Evolutionary conservation across 2,329 filamentous ascomycete species (phyloP).

Genomic region (Neoarthrinium moseri): DNA sequence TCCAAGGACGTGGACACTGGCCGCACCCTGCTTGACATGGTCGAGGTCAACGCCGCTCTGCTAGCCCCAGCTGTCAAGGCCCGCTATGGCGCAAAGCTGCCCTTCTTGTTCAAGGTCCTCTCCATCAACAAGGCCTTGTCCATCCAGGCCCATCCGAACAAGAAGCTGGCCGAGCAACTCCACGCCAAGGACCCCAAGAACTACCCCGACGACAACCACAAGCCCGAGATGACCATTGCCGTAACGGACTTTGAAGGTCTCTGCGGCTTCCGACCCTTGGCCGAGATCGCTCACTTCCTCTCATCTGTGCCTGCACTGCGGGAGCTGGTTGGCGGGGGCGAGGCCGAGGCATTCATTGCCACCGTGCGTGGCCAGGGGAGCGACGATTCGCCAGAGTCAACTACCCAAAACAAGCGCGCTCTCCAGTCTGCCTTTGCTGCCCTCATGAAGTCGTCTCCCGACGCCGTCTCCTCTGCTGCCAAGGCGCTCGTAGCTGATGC

Average conservation of each 20-base stretch:
- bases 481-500: constrained; percentile 71
- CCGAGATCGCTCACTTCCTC: constrained; percentile 80
- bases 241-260: constrained; percentile 95
- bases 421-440: constrained; percentile 73
- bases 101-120: constrained; percentile 97
- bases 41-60: constrained; percentile 82
- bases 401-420: constrained; percentile 69
- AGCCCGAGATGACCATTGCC: constrained; percentile 98
- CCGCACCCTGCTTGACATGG: constrained; percentile 81
- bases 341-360: constrained; percentile 53
- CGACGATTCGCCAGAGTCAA: constrained; percentile 32
- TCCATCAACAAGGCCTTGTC: constrained; percentile 94
- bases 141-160: constrained; percentile 96
- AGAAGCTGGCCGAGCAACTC: constrained; percentile 86
- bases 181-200: constrained; percentile 86
- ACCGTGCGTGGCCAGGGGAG: constrained; percentile 52
- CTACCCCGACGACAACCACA: constrained; percentile 99
- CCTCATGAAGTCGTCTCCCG: constrained; percentile 75
- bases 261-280: constrained; percentile 88
- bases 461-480: constrained; percentile 63
- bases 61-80: constrained; percentile 71
- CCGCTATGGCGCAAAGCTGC: constrained; percentile 78
- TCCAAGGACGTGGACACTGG: constrained; percentile 86
- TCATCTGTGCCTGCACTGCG: constrained; percentile 60
- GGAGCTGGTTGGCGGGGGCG: constrained; percentile 64